Evolutionary conservation across 2,329 filamentous ascomycete genomes (phyloP), one percentile per base, ranked within the genome.

Genomic region (Ceratocystis cacaofunesta): DNA sequence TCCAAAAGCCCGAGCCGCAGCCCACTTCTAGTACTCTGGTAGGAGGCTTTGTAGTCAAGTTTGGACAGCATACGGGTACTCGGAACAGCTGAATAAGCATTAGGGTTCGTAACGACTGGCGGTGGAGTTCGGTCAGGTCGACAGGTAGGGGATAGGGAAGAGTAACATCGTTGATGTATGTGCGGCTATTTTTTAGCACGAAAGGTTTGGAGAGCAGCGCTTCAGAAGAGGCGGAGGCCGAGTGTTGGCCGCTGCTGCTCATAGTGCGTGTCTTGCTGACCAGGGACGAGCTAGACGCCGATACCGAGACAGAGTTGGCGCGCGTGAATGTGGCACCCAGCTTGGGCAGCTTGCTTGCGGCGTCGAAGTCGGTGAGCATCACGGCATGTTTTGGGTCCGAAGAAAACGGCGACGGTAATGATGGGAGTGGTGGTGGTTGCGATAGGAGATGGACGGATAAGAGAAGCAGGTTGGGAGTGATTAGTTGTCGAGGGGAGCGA

Each of bases 1-100:
- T 92, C 92, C 92, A 96, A 72, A 95, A 89, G 28, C 85, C 92
- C 22, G 88, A 88, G 19, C 92, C 92, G 74, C 92, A 97, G 36
- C 86, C 91, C 43, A 96, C 76, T 72, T 97, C 92, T 28, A 97
- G 80, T 32, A 97, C 87, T 69, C 85, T 86, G 70, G 81, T 81
- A 0, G 92, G 92, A 22, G 89, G 85, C 60, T 84, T 83, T 68
- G 83, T 80, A 55, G 80, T 77, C 64, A 90, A 80, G 36, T 79
- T 78, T 0, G 87, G 86, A 7, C 87, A 88, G 75, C 88, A 92
- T 65, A 94, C 82, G 0, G 90, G 88, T 10, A 85, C 85, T 57
- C 90, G 90, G 71, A 94, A 91, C 43, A 95, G 82, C 71, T 90
- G 85, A 70, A 90, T 87, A 63, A 91, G 80, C 68, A 96, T 81